A percentile compares a stretch with the other conserved stretches of the same genome.
These are phyloP conservation scores for Apiospora pterosperma DNA, from an alignment of 2,329 filamentous ascomycete species.

Conservation along the genomic window DNA sequence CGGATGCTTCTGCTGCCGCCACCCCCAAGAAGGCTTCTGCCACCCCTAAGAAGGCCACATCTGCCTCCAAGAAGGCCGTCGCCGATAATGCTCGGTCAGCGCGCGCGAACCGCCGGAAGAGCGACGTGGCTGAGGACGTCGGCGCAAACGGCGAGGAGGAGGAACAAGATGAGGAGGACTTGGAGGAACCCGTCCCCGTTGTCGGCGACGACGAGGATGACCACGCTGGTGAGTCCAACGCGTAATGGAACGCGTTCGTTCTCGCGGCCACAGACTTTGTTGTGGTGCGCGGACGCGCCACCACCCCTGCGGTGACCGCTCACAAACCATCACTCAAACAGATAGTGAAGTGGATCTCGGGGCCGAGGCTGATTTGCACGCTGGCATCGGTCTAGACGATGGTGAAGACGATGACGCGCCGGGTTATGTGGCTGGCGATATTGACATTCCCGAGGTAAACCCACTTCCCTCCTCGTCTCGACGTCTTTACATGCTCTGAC, in stretches of 20 bases:
- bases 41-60: constrained; percentile 26
- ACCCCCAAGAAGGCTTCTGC: constrained; percentile 16
- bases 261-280: not conserved
- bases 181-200: constrained; percentile 16
- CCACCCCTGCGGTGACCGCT: constrained; percentile 4
- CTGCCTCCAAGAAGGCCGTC: constrained; percentile 13
- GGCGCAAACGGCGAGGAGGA: constrained; percentile 22
- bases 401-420: constrained; percentile 11
- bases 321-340: constrained; percentile 5
- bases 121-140: constrained; percentile 11
- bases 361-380: constrained; percentile 17
- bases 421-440: not conserved
- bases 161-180: constrained; percentile 18
- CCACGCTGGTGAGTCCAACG: constrained; percentile 11
- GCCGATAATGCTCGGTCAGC: constrained; percentile 18
- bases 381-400: constrained; percentile 15
- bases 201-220: constrained; percentile 15
- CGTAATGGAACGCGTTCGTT: not conserved
- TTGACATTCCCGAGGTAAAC: constrained; percentile 18
- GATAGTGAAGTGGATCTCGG: constrained; percentile 15
- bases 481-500: constrained; percentile 18
- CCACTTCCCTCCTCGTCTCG: not conserved
- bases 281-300: not conserved
- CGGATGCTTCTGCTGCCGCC: constrained; percentile 8
- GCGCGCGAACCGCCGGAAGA: constrained; percentile 22